Evolutionary conservation across 148 eudicot genomes (phyloP), one percentile per base, ranked within the genome.

Genomic region (Gaultheria prostrata): DNA sequence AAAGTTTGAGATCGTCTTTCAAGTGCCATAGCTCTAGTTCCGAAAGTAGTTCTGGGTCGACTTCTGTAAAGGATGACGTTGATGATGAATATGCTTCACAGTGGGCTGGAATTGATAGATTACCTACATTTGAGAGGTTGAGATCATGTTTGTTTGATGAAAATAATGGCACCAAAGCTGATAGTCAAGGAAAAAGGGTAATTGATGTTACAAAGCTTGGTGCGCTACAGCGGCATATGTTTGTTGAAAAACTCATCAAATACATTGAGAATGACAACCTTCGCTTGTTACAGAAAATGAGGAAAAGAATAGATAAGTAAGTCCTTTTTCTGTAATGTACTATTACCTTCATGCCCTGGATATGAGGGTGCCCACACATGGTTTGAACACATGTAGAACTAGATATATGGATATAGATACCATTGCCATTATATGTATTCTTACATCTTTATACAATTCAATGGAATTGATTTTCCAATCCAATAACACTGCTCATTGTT

Each of bases 211-310:
- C 95, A 24, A 87, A 88, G 89, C 93, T 92, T 85, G 93, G 89
- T 78, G 89, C 95, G 48, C 59, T 82, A 33, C 93, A 95, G 82
- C 86, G 93, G 61, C 93, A 88, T 79, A 76, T 86, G 85, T 89
- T 95, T 82, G 90, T 95, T 69, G 97, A 93, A 83, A 94, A 91
- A 88, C 92, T 93, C 87, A 90, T 95, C 81, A 91, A 89, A 83
- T 91, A 95, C 86, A 90, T 91, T 84, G 93, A 92, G 83, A 88
- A 87, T 77, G 98, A 95, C 85, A 95, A 95, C 85, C 97, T 90
- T 83, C 89, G 82, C 8, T 88, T 95, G 79, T 86, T 95, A 86
- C 92, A 88, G 76, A 92, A 93, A 84, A 90, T 93, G 28, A 90
- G 92, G 85, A 87, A 87, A 51, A 90, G 98, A 87, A 90, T 89